These are phyloP conservation scores for Theobroma grandiflorum DNA, from an alignment of 441 rosid species.

Conservation along the genomic window DNA sequence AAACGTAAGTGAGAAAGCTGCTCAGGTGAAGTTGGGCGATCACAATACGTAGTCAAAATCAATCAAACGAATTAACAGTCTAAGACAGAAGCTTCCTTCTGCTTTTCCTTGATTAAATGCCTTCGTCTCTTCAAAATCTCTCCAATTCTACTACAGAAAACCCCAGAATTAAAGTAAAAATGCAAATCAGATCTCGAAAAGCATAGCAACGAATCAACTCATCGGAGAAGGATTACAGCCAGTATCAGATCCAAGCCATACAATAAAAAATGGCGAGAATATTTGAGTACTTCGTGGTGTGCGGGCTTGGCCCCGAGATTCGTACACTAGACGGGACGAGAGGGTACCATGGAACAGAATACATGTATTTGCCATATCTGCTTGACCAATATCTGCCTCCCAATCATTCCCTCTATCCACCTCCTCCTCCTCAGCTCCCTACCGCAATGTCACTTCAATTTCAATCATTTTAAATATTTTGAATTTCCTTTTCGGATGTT, in stretches of 20 bases:
- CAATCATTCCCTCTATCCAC: constrained; percentile 72
- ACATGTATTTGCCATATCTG: constrained; percentile 70
- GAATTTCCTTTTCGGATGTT: constrained; percentile 11
- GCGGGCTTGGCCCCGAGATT: constrained; percentile 96
- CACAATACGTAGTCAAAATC: no score
- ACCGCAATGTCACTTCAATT: constrained; percentile 52
- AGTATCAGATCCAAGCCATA: constrained; percentile 8
- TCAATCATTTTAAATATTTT: not conserved
- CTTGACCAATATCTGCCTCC: constrained; percentile 90
- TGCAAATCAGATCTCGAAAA: constrained; percentile 21
- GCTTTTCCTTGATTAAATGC: no score
- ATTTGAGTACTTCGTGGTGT: constrained; percentile 95
- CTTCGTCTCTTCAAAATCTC: not conserved
- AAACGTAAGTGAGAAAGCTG: no score
- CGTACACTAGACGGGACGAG: constrained; percentile 85
- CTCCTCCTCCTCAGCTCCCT: constrained; percentile 97
- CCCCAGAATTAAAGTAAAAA: not conserved
- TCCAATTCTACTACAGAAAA: not conserved
- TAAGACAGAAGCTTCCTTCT: no score
- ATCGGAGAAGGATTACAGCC: not conserved
- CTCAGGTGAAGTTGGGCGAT: no score
- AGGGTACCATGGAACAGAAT: constrained; percentile 78
- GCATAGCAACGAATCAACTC: not conserved
- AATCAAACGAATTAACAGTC: no score
- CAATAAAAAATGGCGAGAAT: constrained; percentile 62